Conservation (phyloP, 2,329 filamentous ascomycete species). For the Aspergillus melleus region DNA sequence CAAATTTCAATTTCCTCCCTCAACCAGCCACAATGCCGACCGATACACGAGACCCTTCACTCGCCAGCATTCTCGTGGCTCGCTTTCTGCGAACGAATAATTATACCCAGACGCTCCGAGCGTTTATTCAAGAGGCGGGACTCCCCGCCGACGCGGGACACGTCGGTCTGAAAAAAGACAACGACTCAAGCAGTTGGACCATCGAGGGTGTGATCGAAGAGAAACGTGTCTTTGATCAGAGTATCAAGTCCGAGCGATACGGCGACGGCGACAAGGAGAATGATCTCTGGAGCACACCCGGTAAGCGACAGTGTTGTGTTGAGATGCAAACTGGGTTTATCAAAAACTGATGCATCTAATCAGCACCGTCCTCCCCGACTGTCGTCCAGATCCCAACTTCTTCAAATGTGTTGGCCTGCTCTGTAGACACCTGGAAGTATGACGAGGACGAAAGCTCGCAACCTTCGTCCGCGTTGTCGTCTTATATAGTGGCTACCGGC, state of each 20-base stretch:
- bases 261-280: conserved; percentile 44
- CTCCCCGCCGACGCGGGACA: conserved; percentile 53
- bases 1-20: neutral
- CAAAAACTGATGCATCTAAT: neutral
- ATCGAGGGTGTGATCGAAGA: conserved; percentile 62
- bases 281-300: conserved; percentile 49
- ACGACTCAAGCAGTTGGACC: conserved; percentile 42
- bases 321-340: neutral
- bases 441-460: conserved; percentile 11
- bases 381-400: conserved; percentile 46
- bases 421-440: conserved; percentile 41
- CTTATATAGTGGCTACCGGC: conserved; percentile 45
- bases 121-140: conserved; percentile 59
- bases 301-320: conserved; percentile 31
- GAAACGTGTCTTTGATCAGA: conserved; percentile 59
- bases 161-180: conserved; percentile 32
- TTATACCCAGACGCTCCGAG: conserved; percentile 54
- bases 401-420: conserved; percentile 55
- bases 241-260: conserved; percentile 56
- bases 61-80: conserved; percentile 41
- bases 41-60: conserved; percentile 10
- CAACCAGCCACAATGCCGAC: conserved; percentile 7
- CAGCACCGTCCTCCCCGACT: conserved; percentile 49
- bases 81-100: conserved; percentile 45
- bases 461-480: conserved; percentile 11